Conservation (phyloP, 2,329 filamentous ascomycete species). For the Fusarium poae region DNA sequence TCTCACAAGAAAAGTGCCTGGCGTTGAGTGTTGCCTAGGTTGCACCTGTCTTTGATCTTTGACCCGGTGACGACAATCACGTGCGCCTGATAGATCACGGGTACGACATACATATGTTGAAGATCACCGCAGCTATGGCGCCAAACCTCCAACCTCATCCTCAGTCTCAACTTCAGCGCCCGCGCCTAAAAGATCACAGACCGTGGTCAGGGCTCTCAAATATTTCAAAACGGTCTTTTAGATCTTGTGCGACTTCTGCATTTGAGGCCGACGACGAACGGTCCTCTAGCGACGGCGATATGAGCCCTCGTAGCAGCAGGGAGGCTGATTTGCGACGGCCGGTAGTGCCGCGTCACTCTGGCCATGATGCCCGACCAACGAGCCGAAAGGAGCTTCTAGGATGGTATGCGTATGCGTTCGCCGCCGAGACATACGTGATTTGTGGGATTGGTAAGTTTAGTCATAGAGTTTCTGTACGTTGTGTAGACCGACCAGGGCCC, state of each 20-base stretch:
- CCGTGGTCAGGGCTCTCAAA: slow-evolving; percentile 64
- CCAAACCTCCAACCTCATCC: slow-evolving; percentile 44
- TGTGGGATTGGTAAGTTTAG: slow-evolving; percentile 75
- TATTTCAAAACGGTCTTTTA: slow-evolving; percentile 68
- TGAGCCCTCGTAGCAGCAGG: slow-evolving; percentile 55
- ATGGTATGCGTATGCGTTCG: slow-evolving; percentile 98
- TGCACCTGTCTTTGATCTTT: slow-evolving; percentile 16
- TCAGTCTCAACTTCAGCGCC: slow-evolving; percentile 52
- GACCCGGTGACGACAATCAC: slow-evolving; percentile 49
- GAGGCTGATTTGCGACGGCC: slow-evolving; percentile 55
- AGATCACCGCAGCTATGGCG: slow-evolving; percentile 34
- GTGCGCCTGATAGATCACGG: slow-evolving; percentile 47
- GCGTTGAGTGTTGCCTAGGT: slow-evolving; percentile 11
- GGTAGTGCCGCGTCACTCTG: slow-evolving; percentile 71
- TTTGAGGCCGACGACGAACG: slow-evolving; percentile 79
- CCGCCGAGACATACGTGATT: slow-evolving; percentile 95
- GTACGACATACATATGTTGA: slow-evolving; percentile 11
- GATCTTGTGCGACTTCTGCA: slow-evolving; percentile 69
- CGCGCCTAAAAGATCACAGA: slow-evolving; percentile 56
- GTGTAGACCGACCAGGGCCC: slow-evolving; percentile 2
- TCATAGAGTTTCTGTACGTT: not conserved
- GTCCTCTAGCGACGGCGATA: slow-evolving; percentile 60
- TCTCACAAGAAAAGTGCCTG: slow-evolving; percentile 18
- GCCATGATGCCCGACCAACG: slow-evolving; percentile 90
- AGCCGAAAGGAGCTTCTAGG: slow-evolving; percentile 88